These are phyloP conservation scores for Cystobasidium onofrii DNA, from an alignment of 768 basidiomycete species.

Conservation along the genomic window DNA sequence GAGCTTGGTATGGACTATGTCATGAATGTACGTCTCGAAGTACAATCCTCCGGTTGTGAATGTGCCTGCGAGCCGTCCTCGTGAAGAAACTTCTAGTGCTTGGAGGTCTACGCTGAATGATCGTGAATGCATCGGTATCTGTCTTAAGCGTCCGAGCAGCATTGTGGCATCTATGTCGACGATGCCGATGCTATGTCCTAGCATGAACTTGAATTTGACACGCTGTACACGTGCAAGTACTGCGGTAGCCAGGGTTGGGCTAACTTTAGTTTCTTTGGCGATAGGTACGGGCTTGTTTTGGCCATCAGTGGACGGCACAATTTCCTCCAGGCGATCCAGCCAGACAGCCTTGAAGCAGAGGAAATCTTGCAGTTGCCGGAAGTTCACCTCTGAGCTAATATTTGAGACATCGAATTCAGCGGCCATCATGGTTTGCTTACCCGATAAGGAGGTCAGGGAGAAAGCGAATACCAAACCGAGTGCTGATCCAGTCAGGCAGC, in stretches of 20 bases:
- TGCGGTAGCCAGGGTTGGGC: conserved; percentile 54
- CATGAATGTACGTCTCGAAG: conserved; percentile 64
- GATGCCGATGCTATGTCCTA: conserved; percentile 74
- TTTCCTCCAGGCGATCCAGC: conserved; percentile 74
- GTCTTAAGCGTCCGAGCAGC: conserved; percentile 59
- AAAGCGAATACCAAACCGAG: conserved; percentile 69
- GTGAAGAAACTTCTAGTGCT: conserved; percentile 54
- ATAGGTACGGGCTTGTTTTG: conserved; percentile 39
- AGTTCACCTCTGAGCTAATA: conserved; percentile 65
- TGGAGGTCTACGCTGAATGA: conserved; percentile 60
- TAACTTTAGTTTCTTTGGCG: conserved; percentile 35
- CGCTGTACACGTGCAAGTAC: conserved; percentile 64
- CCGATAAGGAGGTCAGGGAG: conserved; percentile 56
- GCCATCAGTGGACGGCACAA: conserved; percentile 50
- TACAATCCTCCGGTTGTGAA: conserved; percentile 61
- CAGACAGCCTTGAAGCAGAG: conserved; percentile 92
- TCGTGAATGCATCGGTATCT: conserved; percentile 55
- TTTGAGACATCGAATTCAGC: conserved; percentile 52
- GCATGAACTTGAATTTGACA: conserved; percentile 66
- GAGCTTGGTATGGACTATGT: conserved; percentile 47
- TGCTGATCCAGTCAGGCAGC: conserved; percentile 59
- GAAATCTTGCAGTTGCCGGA: conserved; percentile 82
- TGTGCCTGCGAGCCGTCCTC: conserved; percentile 58
- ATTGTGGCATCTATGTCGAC: conserved; percentile 57
- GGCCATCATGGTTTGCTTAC: conserved; percentile 33